Conservation (phyloP, 176 grass and related monocot species). For the Aegilops bicornis region DNA sequence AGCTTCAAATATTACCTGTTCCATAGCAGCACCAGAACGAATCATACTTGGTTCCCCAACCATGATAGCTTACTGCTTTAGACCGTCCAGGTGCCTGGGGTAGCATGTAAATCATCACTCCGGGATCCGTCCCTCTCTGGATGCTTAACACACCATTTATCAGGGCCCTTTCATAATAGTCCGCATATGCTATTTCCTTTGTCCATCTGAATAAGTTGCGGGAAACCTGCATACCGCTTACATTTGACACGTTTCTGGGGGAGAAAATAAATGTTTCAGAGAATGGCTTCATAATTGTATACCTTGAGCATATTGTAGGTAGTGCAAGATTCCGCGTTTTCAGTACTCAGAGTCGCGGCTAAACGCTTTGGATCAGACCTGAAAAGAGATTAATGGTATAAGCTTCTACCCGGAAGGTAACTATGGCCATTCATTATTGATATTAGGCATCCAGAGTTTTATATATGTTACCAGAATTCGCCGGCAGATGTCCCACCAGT, state of each 20-base stretch:
- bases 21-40: slow-evolving; percentile 99
- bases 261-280: not conserved
- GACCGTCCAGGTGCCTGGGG: slow-evolving; percentile 70
- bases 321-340: slow-evolving; percentile 93
- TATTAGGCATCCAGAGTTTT: not conserved
- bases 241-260: not conserved
- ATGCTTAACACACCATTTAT: slow-evolving; percentile 97
- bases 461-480: slow-evolving; percentile 78
- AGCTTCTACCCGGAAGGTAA: not conserved
- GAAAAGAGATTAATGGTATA: slow-evolving; percentile 7
- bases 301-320: slow-evolving; percentile 99
- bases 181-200: slow-evolving; percentile 80
- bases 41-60: slow-evolving; percentile 87
- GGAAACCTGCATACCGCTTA: slow-evolving; percentile 49
- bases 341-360: slow-evolving; percentile 61
- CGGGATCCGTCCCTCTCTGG: slow-evolving; percentile 79
- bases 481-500: slow-evolving; percentile 88
- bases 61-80: slow-evolving; percentile 87
- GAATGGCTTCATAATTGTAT: slow-evolving; percentile 8
- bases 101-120: slow-evolving; percentile 98
- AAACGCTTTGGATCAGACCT: slow-evolving; percentile 85
- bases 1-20: slow-evolving; percentile 60
- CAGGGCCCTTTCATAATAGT: slow-evolving; percentile 94
- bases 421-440: not conserved
- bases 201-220: slow-evolving; percentile 97